These are phyloP conservation scores for Scutellaria baicalensis DNA, from an alignment of 257 asterid genomes.

Conservation along the genomic window DNA sequence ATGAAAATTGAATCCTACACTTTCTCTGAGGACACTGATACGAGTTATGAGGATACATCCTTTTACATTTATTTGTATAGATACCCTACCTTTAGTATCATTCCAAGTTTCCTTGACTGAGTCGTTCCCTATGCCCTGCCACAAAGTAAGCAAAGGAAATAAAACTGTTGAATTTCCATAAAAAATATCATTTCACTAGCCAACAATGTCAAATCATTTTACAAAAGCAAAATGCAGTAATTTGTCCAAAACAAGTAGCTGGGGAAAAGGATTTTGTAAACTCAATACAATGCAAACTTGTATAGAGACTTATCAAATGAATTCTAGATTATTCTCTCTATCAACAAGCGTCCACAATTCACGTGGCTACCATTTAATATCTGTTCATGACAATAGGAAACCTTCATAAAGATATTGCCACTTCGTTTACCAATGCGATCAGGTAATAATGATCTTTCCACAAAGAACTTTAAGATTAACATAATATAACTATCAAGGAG, in stretches of 20 bases:
- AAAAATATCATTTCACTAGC: conserved; percentile 4
- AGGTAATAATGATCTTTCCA: conserved; percentile 6
- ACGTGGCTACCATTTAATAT: background rate
- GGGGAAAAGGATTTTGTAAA: background rate
- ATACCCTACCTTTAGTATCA: conserved; percentile 50
- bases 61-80: conserved; percentile 14
- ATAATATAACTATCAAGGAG: background rate
- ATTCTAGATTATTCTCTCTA: background rate
- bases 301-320: background rate
- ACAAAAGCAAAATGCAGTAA: background rate
- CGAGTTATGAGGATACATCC: conserved; percentile 2
- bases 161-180: conserved; percentile 12
- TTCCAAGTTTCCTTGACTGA: conserved; percentile 35
- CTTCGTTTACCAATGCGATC: background rate
- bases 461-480: background rate
- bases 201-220: background rate
- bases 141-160: conserved; percentile 18
- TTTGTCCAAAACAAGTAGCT: conserved; percentile 2
- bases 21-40: background rate
- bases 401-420: background rate
- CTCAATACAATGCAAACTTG: background rate
- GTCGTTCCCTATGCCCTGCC: conserved; percentile 45
- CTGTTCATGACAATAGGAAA: background rate
- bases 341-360: background rate
- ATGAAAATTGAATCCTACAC: background rate